A percentile compares a stretch with the other conserved stretches of the same genome.
These are phyloP conservation scores for Soucietia sequanensis DNA, from an alignment of 805 yeast genomes.

Conservation along the genomic window DNA sequence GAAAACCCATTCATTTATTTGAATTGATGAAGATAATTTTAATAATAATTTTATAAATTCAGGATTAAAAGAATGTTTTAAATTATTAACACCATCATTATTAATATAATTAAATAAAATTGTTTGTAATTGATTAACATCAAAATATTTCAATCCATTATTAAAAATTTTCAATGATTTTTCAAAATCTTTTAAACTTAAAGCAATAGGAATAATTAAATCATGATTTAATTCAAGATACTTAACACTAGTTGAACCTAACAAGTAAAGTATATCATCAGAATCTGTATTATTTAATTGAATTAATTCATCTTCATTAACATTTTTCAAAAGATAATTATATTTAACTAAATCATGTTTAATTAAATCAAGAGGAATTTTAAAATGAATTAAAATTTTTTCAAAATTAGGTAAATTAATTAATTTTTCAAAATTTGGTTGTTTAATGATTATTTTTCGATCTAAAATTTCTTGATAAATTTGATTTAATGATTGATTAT, in stretches of 20 bases:
- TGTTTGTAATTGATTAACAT: too few species aligned
- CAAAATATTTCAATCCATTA: constrained; percentile 15
- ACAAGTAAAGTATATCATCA: constrained; percentile 13
- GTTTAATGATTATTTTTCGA: not conserved
- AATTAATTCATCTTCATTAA: constrained; percentile 3
- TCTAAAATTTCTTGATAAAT: constrained; percentile 1
- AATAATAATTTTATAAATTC: constrained; percentile 28
- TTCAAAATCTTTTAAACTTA: not conserved
- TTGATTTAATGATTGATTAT: not conserved
- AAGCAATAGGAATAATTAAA: constrained; percentile 12
- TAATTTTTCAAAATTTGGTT: not conserved
- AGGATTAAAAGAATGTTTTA: constrained; percentile 26
- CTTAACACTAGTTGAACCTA: constrained; percentile 11
- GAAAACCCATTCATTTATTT: constrained; percentile 49
- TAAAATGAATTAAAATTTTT: not conserved
- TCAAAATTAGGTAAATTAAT: constrained; percentile 1
- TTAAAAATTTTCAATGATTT: constrained; percentile 4
- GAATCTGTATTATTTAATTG: constrained; percentile 12
- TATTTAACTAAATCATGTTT: not conserved
- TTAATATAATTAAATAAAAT: constrained; percentile 18
- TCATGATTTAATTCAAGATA: constrained; percentile 5
- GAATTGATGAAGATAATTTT: constrained; percentile 16
- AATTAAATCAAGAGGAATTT: not conserved
- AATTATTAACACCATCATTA: constrained; percentile 12
- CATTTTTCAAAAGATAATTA: not conserved